A percentile compares a stretch with the other conserved stretches of the same genome.
These are phyloP conservation scores for Aquilaria yunnanensis DNA, from an alignment of 345 rosid species.

Conservation along the genomic window DNA sequence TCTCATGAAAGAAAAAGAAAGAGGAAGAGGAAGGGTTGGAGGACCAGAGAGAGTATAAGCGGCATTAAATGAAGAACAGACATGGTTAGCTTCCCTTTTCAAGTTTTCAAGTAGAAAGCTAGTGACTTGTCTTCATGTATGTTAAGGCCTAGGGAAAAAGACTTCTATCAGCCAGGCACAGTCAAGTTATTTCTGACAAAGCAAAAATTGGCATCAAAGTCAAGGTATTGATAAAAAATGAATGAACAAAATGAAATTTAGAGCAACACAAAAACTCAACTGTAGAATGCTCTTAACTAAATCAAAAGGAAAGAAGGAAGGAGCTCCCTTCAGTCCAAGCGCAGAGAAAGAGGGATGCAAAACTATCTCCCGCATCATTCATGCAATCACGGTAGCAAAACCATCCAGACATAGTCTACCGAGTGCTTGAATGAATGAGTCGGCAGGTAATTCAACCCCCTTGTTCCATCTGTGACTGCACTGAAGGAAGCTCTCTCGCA, in stretches of 20 bases:
- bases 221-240: not conserved
- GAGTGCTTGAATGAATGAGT: slow-evolving; percentile 90
- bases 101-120: no score
- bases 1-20: no score
- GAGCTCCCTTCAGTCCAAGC: slow-evolving; percentile 99
- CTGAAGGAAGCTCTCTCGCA: slow-evolving; percentile 82
- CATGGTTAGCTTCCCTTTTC: no score
- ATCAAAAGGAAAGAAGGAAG: slow-evolving; percentile 36
- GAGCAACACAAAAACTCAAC: not conserved
- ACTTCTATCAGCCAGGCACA: not conserved
- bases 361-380: slow-evolving; percentile 99
- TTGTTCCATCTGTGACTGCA: slow-evolving; percentile 63
- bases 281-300: not conserved
- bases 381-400: slow-evolving; percentile 56
- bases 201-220: not conserved
- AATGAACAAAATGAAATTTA: not conserved
- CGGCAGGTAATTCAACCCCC: slow-evolving; percentile 84
- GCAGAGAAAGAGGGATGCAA: slow-evolving; percentile 55
- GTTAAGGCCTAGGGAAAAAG: not conserved
- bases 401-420: slow-evolving; percentile 14
- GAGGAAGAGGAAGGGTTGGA: no score
- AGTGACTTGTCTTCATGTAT: no score
- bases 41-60: no score
- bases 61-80: no score
- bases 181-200: no score